These are phyloP conservation scores for Cajanus cajan DNA, from an alignment of 306 rosid genomes.

Conservation along the genomic window DNA sequence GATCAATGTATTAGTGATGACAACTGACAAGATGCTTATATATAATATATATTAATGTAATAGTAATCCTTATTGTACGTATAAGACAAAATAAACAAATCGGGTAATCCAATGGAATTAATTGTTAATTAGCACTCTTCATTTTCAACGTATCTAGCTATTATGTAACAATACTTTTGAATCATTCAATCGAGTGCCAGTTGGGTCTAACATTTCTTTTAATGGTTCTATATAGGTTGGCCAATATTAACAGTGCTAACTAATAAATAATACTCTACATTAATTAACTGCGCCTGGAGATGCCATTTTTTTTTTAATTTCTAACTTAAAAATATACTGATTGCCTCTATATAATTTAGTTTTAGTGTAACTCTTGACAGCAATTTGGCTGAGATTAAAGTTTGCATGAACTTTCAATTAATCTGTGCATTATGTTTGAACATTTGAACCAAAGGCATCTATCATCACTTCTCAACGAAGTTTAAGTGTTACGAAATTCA, in stretches of 20 bases:
- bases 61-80: background rate
- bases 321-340: background rate
- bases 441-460: background rate
- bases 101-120: constrained; percentile 1
- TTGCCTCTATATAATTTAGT: background rate
- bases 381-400: background rate
- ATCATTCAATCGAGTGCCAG: constrained; percentile 47
- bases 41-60: background rate
- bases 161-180: constrained; percentile 30
- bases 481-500: background rate
- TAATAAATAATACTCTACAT: background rate
- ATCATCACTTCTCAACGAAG: too few species aligned
- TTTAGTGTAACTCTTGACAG: background rate
- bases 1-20: constrained; percentile 14
- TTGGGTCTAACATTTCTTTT: constrained; percentile 50
- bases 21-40: constrained; percentile 30
- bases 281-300: background rate
- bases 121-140: constrained; percentile 30
- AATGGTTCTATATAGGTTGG: constrained; percentile 39
- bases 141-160: constrained; percentile 44
- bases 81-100: constrained; percentile 19
- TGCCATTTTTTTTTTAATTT: background rate
- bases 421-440: background rate
- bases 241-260: constrained; percentile 23
- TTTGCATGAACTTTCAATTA: background rate